Base-by-base conservation (phyloP, 1,284 basidiomycete species). In the Ustilago loliicola region DNA sequence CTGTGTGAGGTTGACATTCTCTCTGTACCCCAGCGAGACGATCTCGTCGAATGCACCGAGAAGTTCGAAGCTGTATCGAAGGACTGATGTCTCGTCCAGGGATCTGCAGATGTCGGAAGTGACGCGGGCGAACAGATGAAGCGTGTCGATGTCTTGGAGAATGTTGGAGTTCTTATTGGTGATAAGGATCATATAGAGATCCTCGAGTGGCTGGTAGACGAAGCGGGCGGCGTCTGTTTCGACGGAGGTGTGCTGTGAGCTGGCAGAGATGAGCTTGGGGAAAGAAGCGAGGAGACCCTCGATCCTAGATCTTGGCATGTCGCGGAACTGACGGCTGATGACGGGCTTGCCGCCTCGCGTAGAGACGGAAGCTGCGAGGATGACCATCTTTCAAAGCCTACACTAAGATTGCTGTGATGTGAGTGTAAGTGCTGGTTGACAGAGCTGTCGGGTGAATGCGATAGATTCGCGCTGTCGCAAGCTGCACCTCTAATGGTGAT, bases 121-220 rank as follows among this genome's bases (percentile, higher is more conserved):
- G 58, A 97, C 93, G 51, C 97, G 91, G 2, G 95, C 93, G 82
- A 98, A 92, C 45, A 99, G 92, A 83, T 96, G 94, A 2, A 99
- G 89, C 0, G 96, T 98, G 77, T 96, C 93, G 79, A 98, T 98
- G 87, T 99, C 97, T 88, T 98, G 97, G 45, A 99, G 89, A 84
- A 99, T 99, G 86, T 99, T 99, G 34, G 94, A 96, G 21, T 93
- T 93, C 87, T 97, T 98, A 88, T 98, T 99, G 68, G 96, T 99
- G 88, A 99, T 96, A 79, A 99, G 90, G 79, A 99, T 91, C 79
- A 99, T 96, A 87, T 98, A 98, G 56, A 99, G 91, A 86, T 99
- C 96, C 87, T 99, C 97, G 57, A 99, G 91, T 0, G 96, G 96
- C 85, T 98, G 95, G 87, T 98, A 99, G 81, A 99, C 96, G 87